Percentiles rank a stretch among this genome's conserved stretches.
These are phyloP conservation scores for Tolypocladium tundrense DNA, from an alignment of 2,329 filamentous ascomycete genomes.

Conservation along the genomic window DNA sequence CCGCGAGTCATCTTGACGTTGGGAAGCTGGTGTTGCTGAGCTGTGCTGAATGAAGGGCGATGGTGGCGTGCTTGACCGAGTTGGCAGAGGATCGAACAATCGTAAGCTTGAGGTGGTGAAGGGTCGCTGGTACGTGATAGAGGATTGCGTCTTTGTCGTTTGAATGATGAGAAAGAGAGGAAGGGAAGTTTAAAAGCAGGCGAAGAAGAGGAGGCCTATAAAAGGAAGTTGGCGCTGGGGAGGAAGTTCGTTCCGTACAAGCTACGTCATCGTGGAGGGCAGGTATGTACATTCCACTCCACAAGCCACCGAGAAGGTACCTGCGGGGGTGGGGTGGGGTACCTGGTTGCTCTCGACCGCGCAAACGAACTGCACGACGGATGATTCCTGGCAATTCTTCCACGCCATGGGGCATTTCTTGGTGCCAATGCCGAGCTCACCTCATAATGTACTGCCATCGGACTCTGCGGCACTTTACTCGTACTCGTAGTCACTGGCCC, in stretches of 20 bases:
- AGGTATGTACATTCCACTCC: neutral
- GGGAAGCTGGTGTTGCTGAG: constrained; percentile 5
- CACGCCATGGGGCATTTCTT: neutral
- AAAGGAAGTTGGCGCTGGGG: neutral
- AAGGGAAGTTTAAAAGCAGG: neutral
- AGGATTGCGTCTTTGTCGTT: neutral
- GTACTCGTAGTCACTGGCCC: neutral
- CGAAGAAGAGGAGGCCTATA: neutral
- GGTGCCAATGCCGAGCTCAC: neutral
- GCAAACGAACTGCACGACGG: too few species aligned
- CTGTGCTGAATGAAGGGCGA: neutral
- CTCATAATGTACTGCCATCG: neutral
- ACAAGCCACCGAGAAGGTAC: neutral
- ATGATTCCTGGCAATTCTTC: neutral
- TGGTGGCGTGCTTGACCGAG: neutral
- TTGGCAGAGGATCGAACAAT: neutral
- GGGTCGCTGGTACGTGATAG: neutral
- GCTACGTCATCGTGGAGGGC: constrained; percentile 10
- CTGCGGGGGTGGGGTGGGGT: neutral
- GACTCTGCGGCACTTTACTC: neutral
- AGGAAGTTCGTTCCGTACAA: constrained; percentile 4
- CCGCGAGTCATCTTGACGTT: constrained; percentile 55
- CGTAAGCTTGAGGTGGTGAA: neutral
- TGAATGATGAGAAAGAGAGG: neutral
- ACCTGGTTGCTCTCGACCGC: neutral